Evolutionary conservation across 2,329 filamentous ascomycete genomes (phyloP).

Genomic region (Arthrinium puccinioides): DNA sequence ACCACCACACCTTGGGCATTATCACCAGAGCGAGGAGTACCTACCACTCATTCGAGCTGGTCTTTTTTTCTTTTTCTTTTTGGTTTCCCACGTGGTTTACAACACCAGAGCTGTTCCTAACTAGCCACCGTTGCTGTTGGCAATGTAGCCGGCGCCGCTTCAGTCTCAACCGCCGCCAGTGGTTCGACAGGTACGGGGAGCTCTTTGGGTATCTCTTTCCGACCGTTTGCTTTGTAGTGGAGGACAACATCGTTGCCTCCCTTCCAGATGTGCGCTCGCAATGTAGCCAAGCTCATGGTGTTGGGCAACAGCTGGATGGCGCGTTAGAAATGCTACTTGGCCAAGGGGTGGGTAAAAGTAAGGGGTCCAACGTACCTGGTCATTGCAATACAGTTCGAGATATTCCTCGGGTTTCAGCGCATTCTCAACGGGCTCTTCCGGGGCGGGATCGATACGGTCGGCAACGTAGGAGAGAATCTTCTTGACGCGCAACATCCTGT

Average conservation of each 20-base stretch:
- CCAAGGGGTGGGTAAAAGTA: not conserved
- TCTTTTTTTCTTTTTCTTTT: no score
- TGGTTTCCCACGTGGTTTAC: no score
- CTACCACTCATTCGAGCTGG: no score
- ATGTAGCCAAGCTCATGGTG: conserved; percentile 88
- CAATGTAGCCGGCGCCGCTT: conserved; percentile 1
- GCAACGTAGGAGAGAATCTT: conserved; percentile 92
- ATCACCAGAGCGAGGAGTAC: no score
- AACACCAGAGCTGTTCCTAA: no score
- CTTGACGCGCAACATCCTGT: conserved; percentile 90
- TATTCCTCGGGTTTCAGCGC: conserved; percentile 81
- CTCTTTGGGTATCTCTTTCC: conserved; percentile 50
- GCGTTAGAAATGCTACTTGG: conserved; percentile 8
- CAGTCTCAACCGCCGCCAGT: not conserved
- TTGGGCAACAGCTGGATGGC: conserved; percentile 55
- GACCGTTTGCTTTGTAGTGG: conserved; percentile 88
- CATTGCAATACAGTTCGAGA: conserved; percentile 89
- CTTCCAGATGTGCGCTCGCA: conserved; percentile 89
- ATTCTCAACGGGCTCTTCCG: conserved; percentile 50
- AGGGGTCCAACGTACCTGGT: conserved; percentile 55
- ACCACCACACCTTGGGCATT: no score
- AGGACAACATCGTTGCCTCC: conserved; percentile 88
- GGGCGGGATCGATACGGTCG: conserved; percentile 76
- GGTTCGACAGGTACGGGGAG: conserved; percentile 11
- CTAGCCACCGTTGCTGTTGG: no score